Conservation (phyloP, 106 monocot species). For the Cymbidium sinense region DNA sequence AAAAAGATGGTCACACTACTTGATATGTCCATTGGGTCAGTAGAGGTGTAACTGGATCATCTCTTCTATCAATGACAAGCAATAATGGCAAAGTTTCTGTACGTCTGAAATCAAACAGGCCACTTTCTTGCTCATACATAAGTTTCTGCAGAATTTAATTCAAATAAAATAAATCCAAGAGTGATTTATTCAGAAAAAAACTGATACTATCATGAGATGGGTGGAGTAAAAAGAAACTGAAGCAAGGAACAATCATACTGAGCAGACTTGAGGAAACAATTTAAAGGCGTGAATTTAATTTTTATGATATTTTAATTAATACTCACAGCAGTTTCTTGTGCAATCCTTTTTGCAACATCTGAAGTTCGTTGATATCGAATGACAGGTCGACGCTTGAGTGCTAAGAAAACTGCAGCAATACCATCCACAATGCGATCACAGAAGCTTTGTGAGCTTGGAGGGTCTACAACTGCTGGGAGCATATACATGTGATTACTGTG, state of each 20-base stretch:
- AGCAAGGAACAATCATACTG: neutral
- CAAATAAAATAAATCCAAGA: neutral
- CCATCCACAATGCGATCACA: constrained; percentile 98
- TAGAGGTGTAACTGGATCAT: constrained; percentile 98
- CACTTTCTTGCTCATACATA: constrained; percentile 99
- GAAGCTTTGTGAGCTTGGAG: constrained; percentile 73
- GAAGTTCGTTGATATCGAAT: constrained; percentile 95
- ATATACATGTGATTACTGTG: constrained; percentile 83
- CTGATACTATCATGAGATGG: neutral
- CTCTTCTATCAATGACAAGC: constrained; percentile 87
- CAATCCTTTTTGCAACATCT: constrained; percentile 91
- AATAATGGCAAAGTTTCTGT: constrained; percentile 90
- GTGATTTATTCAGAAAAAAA: neutral
- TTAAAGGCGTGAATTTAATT: neutral
- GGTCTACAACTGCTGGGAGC: constrained; percentile 87
- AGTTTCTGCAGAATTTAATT: constrained; percentile 64
- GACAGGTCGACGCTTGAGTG: constrained; percentile 93
- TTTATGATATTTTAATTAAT: constrained; percentile 1
- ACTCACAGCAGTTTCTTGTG: constrained; percentile 91
- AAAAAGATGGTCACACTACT: constrained; percentile 23
- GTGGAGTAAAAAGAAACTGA: neutral
- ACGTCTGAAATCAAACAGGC: constrained; percentile 98
- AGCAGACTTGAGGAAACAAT: neutral
- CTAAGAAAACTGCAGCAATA: constrained; percentile 80
- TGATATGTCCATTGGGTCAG: constrained; percentile 99